These are phyloP conservation scores for Venturia pyrina DNA, from an alignment of 2,329 filamentous ascomycete genomes.

Conservation along the genomic window DNA sequence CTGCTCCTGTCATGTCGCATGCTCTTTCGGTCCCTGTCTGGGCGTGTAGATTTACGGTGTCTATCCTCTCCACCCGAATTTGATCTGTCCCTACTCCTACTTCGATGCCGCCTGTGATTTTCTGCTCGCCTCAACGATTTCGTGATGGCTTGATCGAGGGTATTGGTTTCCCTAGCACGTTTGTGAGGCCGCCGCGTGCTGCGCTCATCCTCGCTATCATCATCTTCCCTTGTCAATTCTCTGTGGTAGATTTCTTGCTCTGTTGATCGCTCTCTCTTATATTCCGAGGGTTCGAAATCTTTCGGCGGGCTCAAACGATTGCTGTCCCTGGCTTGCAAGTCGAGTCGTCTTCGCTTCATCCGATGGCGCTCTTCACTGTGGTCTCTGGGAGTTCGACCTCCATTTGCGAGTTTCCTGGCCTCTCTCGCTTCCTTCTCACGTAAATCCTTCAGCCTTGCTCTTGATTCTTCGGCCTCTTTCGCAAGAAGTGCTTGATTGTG, in stretches of 20 bases:
- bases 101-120: background rate
- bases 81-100: conserved; percentile 7
- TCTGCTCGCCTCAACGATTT: background rate
- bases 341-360: conserved; percentile 6
- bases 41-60: conserved; percentile 14
- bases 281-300: background rate
- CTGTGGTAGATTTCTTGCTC: background rate
- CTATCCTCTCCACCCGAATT: conserved; percentile 10
- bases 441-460: conserved; percentile 56
- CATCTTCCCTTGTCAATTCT: background rate
- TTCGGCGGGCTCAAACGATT: conserved; percentile 9
- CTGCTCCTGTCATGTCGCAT: conserved; percentile 15
- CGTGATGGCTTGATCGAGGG: background rate
- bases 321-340: background rate
- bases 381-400: conserved; percentile 24
- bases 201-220: background rate
- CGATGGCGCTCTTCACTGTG: conserved; percentile 5
- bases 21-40: conserved; percentile 10
- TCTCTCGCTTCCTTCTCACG: conserved; percentile 12
- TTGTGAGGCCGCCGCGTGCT: conserved; percentile 1
- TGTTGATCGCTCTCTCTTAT: background rate
- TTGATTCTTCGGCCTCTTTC: conserved; percentile 72
- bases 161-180: background rate
- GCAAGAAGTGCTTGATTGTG: conserved; percentile 83
- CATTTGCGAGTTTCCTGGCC: background rate